phyloP scores from a whole-genome alignment of 169 alveolate genomes.

The Plasmodium inui region DNA sequence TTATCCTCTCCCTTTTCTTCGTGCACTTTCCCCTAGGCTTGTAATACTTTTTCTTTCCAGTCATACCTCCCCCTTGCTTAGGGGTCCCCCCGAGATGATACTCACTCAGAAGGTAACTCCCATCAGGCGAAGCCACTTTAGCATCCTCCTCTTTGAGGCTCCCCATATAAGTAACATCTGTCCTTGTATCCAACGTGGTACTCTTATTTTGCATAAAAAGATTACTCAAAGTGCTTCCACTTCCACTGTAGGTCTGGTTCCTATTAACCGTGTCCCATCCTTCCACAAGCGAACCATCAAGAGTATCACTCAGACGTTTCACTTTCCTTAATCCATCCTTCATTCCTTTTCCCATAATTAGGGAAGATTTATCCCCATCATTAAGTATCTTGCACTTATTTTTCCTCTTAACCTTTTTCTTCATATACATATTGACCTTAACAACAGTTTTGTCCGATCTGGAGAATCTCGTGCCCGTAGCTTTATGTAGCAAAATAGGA shows the following conservation, averaged over 20 bases:
- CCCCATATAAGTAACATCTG: neutral
- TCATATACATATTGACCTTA: slow-evolving; percentile 60
- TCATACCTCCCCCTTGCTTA: neutral
- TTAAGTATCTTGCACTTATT: neutral
- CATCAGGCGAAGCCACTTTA: neutral
- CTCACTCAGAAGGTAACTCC: neutral
- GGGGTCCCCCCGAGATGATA: neutral
- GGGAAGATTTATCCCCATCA: neutral
- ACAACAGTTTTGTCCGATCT: slow-evolving; percentile 68
- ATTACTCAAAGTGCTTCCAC: neutral
- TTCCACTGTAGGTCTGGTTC: neutral
- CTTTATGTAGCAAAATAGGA: slow-evolving; percentile 85
- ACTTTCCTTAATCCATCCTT: neutral
- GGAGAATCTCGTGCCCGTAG: slow-evolving; percentile 85
- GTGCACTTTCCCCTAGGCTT: neutral
- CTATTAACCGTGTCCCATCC: neutral
- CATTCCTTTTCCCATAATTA: neutral
- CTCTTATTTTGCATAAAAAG: neutral
- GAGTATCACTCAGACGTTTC: neutral
- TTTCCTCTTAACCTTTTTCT: slow-evolving; percentile 27
- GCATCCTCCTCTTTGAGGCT: neutral
- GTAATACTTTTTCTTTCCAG: neutral
- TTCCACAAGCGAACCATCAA: neutral
- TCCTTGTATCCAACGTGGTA: neutral
- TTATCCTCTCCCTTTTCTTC: neutral